Evolutionary conservation across 2,329 filamentous ascomycete genomes (phyloP).

Genomic region (Penicillium paneum): DNA sequence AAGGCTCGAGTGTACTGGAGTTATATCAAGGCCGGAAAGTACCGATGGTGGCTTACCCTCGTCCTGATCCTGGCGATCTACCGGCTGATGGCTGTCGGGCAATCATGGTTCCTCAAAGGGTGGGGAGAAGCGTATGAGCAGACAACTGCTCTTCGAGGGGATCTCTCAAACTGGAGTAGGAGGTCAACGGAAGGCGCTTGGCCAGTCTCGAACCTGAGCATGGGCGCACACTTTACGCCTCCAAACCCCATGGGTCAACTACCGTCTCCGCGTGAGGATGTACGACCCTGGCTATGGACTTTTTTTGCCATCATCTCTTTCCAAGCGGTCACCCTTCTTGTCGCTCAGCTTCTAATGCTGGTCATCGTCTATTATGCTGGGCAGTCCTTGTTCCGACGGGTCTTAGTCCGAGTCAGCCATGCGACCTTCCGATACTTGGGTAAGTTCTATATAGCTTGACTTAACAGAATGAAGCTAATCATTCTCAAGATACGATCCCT

Average conservation of each 20-base stretch:
- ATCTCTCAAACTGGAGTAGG: conserved; percentile 10
- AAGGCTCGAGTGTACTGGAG: conserved; percentile 75
- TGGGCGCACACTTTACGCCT: conserved; percentile 19
- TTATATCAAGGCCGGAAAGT: conserved; percentile 76
- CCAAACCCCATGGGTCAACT: conserved; percentile 46
- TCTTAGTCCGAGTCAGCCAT: conserved; percentile 69
- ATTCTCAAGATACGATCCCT: conserved; percentile 68
- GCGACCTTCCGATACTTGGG: conserved; percentile 81
- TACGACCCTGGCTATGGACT: conserved; percentile 69
- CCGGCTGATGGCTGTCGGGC: conserved; percentile 61
- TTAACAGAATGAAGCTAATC: background rate
- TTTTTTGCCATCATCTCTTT: conserved; percentile 65
- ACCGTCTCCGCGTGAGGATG: conserved; percentile 64
- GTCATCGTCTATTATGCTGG: conserved; percentile 78
- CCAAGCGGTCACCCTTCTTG: conserved; percentile 58
- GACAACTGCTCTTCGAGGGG: conserved; percentile 20
- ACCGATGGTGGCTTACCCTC: conserved; percentile 68
- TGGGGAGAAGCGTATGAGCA: conserved; percentile 74
- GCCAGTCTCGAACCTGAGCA: conserved; percentile 6
- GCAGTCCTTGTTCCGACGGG: conserved; percentile 68
- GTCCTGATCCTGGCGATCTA: conserved; percentile 62
- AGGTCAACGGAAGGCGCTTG: conserved; percentile 1
- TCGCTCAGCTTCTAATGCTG: conserved; percentile 66
- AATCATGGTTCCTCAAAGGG: conserved; percentile 78
- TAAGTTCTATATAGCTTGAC: background rate